These are phyloP conservation scores for Ustilago sp. DNA, from an alignment of 1,284 basidiomycete species.

Conservation along the genomic window DNA sequence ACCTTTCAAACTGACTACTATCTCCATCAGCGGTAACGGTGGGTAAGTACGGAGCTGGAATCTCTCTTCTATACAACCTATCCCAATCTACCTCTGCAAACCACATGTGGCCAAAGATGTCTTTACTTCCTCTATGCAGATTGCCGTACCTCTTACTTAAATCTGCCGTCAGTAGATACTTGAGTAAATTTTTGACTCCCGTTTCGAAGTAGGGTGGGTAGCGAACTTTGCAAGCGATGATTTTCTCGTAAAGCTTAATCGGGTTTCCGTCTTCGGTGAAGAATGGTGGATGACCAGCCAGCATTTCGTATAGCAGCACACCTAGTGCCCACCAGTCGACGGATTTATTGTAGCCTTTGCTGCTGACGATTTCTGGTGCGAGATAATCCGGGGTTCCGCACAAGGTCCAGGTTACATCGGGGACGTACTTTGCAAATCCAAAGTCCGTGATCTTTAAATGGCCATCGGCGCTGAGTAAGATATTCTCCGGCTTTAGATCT, in stretches of 20 bases:
- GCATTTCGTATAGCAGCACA: constrained; percentile 80
- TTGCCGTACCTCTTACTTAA: constrained; percentile 94
- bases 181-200: constrained; percentile 85
- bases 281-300: constrained; percentile 69
- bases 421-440: constrained; percentile 93
- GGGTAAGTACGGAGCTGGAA: constrained; percentile 95
- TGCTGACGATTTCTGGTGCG: constrained; percentile 75
- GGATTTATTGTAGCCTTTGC: constrained; percentile 94
- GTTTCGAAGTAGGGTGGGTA: constrained; percentile 88
- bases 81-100: constrained; percentile 97
- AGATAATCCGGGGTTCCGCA: constrained; percentile 89
- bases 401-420: constrained; percentile 93
- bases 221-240: constrained; percentile 84
- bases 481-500: constrained; percentile 97
- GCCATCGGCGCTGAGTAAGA: constrained; percentile 90
- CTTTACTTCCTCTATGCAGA: constrained; percentile 87
- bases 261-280: constrained; percentile 74
- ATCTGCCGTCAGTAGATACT: constrained; percentile 89
- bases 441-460: constrained; percentile 99
- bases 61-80: constrained; percentile 83
- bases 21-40: constrained; percentile 70
- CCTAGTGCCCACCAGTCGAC: constrained; percentile 99
- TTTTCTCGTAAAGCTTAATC: constrained; percentile 92
- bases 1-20: constrained; percentile 66
- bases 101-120: constrained; percentile 97